Percentiles rank a stretch among this genome's conserved stretches.
These are phyloP conservation scores for Haplosporangium gracile DNA, from an alignment of 192 early-diverging fungal species.

Conservation along the genomic window DNA sequence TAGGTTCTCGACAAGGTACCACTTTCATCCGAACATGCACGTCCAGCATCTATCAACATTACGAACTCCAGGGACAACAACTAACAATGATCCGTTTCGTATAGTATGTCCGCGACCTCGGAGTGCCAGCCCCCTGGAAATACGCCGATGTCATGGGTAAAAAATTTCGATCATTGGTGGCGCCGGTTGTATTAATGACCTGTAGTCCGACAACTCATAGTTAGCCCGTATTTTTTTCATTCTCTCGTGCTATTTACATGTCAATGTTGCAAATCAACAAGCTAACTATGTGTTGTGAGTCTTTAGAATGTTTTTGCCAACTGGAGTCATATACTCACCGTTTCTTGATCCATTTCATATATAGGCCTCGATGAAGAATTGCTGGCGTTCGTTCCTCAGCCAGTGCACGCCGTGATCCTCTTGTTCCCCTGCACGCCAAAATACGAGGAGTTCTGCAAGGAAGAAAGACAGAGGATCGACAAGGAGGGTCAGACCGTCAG, in stretches of 20 bases:
- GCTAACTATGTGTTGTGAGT: no score
- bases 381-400: conserved; percentile 83
- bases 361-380: conserved; percentile 87
- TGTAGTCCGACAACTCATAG: no score
- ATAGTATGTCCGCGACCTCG: conserved; percentile 77
- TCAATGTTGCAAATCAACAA: no score
- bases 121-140: conserved; percentile 69
- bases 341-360: background rate
- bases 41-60: background rate
- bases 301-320: background rate
- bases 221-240: no score
- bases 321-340: background rate
- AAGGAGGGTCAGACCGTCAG: conserved; percentile 66
- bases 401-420: conserved; percentile 86
- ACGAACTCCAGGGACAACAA: background rate
- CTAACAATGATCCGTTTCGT: background rate
- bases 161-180: background rate
- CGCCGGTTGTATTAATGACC: background rate
- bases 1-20: conserved; percentile 77
- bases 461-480: conserved; percentile 62
- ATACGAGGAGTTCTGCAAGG: conserved; percentile 65
- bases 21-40: background rate
- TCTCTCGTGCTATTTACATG: no score
- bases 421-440: conserved; percentile 86
- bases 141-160: conserved; percentile 89